Base-by-base conservation (phyloP, 768 basidiomycete genomes). In the Boletus reticuloceps region DNA sequence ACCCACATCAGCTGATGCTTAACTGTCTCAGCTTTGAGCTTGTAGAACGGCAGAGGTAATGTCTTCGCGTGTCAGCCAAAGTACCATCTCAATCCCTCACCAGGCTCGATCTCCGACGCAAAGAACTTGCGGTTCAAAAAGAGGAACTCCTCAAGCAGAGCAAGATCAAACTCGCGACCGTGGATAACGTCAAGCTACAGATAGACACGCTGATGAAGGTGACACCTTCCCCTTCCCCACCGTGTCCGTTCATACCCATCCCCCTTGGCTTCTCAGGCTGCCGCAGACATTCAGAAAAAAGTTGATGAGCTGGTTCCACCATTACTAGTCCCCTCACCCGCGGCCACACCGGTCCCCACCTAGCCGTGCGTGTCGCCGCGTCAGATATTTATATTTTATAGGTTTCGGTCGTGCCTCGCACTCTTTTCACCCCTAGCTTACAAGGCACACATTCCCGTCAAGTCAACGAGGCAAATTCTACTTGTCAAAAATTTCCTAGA, bases 1-100 rank as follows among this genome's bases (percentile, higher is more conserved):
- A 90, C 64, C 80, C 86, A 38, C 93, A 94, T 71, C 86, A 91
- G 60, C 80, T 94, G 38, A 92, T 94, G 89, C 81, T 94, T 58
- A 92, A 86, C 65, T 84, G 91, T 50, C 77, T 95, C 42, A 86
- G 84, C 68, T 94, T 94, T 61, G 93, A 95, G 71, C 84, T 94
- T 34, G 82, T 82, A 32, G 93, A 94, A 74, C 86, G 93, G 50
- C 89, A 94, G 74, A 81, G 93, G 93, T 92, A 66, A 75, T 59
- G 39, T 20, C 29, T 9, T 6, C 19, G 3, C 27, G 22, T 40
- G 42, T 40, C 58, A 57, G 12, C 5, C 49, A 51, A 43, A 52
- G 42, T 37, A 6, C 38, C 54, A 25, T 55, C 43, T 58, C 38
- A 56, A 40, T 27, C 32, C 44, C 16, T 42, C 46, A 25, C n/a